A percentile compares a stretch with the other conserved stretches of the same genome.
Conservation (phyloP, 495 filamentous ascomycete species). For the Ascobolus immersus region DNA sequence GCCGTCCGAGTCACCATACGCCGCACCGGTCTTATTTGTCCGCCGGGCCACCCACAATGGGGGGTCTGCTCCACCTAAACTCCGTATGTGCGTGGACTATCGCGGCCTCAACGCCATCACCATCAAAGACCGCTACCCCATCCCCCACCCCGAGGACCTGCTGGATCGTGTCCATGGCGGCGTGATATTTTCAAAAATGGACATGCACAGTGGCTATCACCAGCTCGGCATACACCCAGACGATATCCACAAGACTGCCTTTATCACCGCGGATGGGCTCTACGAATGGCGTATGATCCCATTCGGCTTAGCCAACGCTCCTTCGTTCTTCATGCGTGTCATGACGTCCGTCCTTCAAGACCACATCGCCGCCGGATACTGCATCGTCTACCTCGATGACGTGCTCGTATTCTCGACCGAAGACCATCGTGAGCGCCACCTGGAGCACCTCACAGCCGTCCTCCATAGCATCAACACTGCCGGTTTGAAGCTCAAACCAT, state of each 20-base stretch:
- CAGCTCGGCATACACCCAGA: constrained; percentile 11
- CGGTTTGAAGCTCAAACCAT: no score
- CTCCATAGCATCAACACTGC: no score
- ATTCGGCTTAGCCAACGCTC: constrained; percentile 10
- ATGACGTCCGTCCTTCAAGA: constrained; percentile 15
- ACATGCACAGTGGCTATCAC: not conserved
- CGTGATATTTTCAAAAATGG: constrained; percentile 6
- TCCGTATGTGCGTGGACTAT: constrained; percentile 24
- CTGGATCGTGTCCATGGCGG: constrained; percentile 13
- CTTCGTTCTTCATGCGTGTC: constrained; percentile 12
- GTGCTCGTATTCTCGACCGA: not conserved
- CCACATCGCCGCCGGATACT: not conserved
- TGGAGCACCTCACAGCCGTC: no score
- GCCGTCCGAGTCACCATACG: no score
- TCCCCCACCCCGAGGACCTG: constrained; percentile 23
- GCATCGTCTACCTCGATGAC: not conserved
- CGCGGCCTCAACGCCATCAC: constrained; percentile 20
- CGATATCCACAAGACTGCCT: constrained; percentile 16
- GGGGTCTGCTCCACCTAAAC: no score
- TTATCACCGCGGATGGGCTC: constrained; percentile 3
- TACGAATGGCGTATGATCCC: constrained; percentile 4
- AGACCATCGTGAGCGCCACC: not conserved
- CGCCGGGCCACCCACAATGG: no score
- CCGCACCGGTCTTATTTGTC: no score
- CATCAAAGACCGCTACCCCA: constrained; percentile 20